Conservation (phyloP, 2,329 filamentous ascomycete species). For the Cordyceps fumosorosea region DNA sequence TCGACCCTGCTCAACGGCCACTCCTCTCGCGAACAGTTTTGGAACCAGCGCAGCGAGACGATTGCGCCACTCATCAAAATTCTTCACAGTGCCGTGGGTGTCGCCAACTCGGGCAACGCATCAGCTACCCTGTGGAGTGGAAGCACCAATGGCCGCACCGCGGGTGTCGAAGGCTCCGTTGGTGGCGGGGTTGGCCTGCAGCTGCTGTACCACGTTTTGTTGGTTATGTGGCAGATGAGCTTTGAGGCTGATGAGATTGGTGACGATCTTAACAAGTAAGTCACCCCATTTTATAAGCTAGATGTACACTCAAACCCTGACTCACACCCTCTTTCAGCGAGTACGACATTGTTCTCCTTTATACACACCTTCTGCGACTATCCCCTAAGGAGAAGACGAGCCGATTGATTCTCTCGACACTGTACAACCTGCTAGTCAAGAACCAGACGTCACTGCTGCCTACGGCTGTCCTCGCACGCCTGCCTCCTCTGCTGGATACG, state of each 20-base stretch:
- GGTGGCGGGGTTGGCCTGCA: constrained; percentile 87
- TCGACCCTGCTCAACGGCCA: constrained; percentile 74
- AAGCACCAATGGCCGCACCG: constrained; percentile 45
- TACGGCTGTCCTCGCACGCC: constrained; percentile 75
- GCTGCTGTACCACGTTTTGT: constrained; percentile 84
- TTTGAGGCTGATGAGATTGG: constrained; percentile 75
- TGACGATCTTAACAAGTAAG: constrained; percentile 78
- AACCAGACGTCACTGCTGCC: constrained; percentile 72
- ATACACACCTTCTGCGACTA: constrained; percentile 83
- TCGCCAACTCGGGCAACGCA: constrained; percentile 57
- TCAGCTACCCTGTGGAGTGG: constrained; percentile 57
- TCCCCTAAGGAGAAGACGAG: constrained; percentile 99
- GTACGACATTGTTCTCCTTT: constrained; percentile 85
- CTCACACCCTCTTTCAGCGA: constrained; percentile 54
- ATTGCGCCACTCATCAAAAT: constrained; percentile 76
- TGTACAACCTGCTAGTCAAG: constrained; percentile 72
- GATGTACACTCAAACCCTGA: constrained; percentile 16
- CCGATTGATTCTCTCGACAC: constrained; percentile 78
- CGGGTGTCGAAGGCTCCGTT: constrained; percentile 55
- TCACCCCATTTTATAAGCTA: constrained; percentile 11
- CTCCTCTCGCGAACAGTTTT: constrained; percentile 75
- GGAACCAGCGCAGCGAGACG: constrained; percentile 83
- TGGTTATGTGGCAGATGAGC: constrained; percentile 94
- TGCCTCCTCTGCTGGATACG: constrained; percentile 62
- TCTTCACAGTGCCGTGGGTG: constrained; percentile 69